Base-by-base conservation (phyloP, 1,139 yeast species). In the Pichia cactophila region DNA sequence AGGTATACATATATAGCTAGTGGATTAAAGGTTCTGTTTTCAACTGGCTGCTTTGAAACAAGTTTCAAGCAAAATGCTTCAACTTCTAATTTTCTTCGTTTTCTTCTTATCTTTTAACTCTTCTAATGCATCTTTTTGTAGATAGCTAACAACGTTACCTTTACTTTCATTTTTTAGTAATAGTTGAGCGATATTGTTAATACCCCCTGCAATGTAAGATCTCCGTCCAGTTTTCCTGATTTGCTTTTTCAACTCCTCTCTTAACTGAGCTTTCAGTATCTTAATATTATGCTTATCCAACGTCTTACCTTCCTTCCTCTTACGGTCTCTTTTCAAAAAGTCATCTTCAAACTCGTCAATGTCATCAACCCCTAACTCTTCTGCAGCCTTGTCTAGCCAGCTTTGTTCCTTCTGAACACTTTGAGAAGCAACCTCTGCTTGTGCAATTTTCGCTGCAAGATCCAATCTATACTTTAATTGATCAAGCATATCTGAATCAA, bases 361-460 rank as follows among this genome's bases (percentile, higher is more conserved):
- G 53, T 80, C 81, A 42, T 85, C 95, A 35, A 90, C 70, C 5
- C 96, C 99, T 50, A 94, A 73, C 50, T 92, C 98, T 47, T 85
- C 94, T 0, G 97, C 98, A 0, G 97, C 97, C 62, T 88, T 83
- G 52, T 79, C 77, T 51, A 89, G 72, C 97, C 97, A 90, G 29
- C 79, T 73, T 50, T 79, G 80, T 57, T 86, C 94, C 60, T 88
- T 87, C 12, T 78, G 70, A 4, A 55, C 52, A 29, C 53, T 53
- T 45, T 58, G 63, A 7, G 58, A 44, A 39, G 56, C 57, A 20
- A 83, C 71, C 43, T 78, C 78, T 20, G 86, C 73, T 58, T 87
- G 95, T 0, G 95, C 89, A 48, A 94, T 72, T 59, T 80, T 77
- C 33, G 83, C 75, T 5, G 97, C 88, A 42, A 89, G 60, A 14